Evolutionary conservation across 2,329 filamentous ascomycete species (phyloP).

Genomic region (Colletotrichum sp.): DNA sequence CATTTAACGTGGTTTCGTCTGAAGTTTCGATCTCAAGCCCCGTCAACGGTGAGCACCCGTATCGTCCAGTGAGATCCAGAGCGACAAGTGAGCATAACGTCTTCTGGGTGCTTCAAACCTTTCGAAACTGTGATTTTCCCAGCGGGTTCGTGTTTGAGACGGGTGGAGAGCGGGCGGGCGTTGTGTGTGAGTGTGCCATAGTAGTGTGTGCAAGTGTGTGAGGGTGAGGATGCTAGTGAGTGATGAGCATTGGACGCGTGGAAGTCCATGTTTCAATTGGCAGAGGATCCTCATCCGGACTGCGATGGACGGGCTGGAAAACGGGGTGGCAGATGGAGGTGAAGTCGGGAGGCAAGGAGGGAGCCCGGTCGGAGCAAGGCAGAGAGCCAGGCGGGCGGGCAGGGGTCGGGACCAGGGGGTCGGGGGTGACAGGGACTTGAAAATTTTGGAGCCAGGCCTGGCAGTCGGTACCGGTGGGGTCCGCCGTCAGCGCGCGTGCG

Average conservation of each 20-base stretch:
- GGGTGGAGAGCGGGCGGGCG: slow-evolving; percentile 4
- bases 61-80: neutral
- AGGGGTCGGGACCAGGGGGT: neutral
- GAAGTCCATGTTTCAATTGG: slow-evolving; percentile 18
- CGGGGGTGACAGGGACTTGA: neutral
- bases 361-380: neutral
- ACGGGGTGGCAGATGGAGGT: neutral
- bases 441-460: slow-evolving; percentile 14
- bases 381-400: neutral
- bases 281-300: slow-evolving; percentile 2
- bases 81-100: neutral
- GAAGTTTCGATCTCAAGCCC: slow-evolving; percentile 2
- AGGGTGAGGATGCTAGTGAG: neutral
- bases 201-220: neutral
- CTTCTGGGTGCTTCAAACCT: slow-evolving; percentile 7
- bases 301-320: neutral
- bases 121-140: slow-evolving; percentile 10
- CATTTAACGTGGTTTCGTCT: slow-evolving; percentile 13
- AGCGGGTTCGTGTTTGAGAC: slow-evolving; percentile 17
- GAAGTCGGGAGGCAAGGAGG: slow-evolving; percentile 10
- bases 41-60: neutral
- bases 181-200: neutral
- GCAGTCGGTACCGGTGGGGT: slow-evolving; percentile 17
- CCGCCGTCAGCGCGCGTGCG: slow-evolving; percentile 1
- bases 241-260: slow-evolving; percentile 2